Evolutionary conservation across 345 rosid genomes (phyloP).

Genomic region (Viola odorata): DNA sequence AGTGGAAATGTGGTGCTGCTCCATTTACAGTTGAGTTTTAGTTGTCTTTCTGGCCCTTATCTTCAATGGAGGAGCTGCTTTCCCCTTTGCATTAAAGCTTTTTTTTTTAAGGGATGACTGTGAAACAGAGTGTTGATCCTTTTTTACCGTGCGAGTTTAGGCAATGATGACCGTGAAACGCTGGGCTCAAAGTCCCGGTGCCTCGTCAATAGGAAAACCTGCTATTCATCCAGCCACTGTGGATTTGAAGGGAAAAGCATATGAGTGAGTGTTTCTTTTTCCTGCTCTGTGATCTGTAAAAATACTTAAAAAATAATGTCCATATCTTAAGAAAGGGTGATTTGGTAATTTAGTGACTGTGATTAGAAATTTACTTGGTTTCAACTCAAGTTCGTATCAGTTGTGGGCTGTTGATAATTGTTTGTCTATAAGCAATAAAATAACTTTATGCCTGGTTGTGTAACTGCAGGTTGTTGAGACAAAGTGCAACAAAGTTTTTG

Average conservation of each 20-base stretch:
- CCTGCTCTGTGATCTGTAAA: neutral
- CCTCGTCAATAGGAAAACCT: constrained; percentile 76
- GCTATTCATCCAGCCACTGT: constrained; percentile 95
- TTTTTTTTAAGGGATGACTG: neutral
- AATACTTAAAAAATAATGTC: neutral
- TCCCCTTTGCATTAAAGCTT: neutral
- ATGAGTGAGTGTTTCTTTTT: constrained; percentile 51
- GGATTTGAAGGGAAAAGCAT: constrained; percentile 92
- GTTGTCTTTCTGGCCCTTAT: neutral
- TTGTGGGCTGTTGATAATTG: too few species aligned
- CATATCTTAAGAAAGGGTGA: neutral
- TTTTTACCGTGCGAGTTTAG: constrained; percentile 30
- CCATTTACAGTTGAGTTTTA: constrained; percentile 72
- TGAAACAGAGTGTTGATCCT: constrained; percentile 2
- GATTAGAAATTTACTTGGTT: neutral
- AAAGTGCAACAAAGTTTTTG: constrained; percentile 66
- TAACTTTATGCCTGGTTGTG: constrained; percentile 2
- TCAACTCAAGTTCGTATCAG: neutral
- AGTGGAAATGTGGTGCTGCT: constrained; percentile 98
- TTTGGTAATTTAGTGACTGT: neutral
- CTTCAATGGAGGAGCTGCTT: neutral
- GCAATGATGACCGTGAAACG: constrained; percentile 94
- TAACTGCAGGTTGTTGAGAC: constrained; percentile 65
- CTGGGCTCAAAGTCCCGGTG: constrained; percentile 77
- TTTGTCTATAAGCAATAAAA: neutral